A percentile compares a stretch with the other conserved stretches of the same genome.
phyloP scores from a whole-genome alignment of 371 early-diverging fungal species.

The Saksenaea vasiformis region DNA sequence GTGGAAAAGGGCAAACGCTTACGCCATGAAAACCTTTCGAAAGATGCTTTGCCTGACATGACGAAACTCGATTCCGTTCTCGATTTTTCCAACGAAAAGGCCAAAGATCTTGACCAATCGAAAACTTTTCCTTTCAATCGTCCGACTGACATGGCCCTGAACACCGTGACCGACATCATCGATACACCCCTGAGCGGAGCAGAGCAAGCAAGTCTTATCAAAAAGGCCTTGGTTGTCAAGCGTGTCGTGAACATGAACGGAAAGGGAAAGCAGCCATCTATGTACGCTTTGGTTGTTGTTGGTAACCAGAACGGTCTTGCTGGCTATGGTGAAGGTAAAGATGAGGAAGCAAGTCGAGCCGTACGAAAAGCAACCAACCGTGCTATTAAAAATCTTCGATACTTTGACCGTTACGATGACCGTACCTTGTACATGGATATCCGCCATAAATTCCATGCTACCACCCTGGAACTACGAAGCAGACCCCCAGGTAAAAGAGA shows the following conservation, averaged over 20 bases:
- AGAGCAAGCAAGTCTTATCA: conserved; percentile 56
- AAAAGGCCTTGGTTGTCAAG: conserved; percentile 76
- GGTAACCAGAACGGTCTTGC: conserved; percentile 93
- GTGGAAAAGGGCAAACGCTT: conserved; percentile 22
- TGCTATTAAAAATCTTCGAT: conserved; percentile 86
- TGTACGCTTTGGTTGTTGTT: conserved; percentile 93
- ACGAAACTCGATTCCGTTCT: conserved; percentile 46
- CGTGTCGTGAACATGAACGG: conserved; percentile 85
- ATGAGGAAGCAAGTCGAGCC: conserved; percentile 78
- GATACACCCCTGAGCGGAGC: conserved; percentile 35
- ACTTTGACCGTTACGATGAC: conserved; percentile 89
- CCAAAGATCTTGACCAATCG: conserved; percentile 34
- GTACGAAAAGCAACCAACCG: conserved; percentile 86
- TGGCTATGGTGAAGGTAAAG: conserved; percentile 95
- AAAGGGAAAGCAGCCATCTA: conserved; percentile 81
- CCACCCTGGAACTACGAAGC: conserved; percentile 78
- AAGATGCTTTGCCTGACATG: conserved; percentile 39
- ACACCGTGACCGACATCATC: conserved; percentile 42
- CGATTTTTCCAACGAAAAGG: conserved; percentile 33
- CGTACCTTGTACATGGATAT: conserved; percentile 93
- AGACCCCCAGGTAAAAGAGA: conserved; percentile 84
- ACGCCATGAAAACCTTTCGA: conserved; percentile 27
- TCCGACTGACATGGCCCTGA: conserved; percentile 41
- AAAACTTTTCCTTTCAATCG: conserved; percentile 40
- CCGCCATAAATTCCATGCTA: conserved; percentile 88